Evolutionary conservation across 805 yeast genomes (phyloP).

Genomic region (Sugiyamaella boreocaroliniensis): DNA sequence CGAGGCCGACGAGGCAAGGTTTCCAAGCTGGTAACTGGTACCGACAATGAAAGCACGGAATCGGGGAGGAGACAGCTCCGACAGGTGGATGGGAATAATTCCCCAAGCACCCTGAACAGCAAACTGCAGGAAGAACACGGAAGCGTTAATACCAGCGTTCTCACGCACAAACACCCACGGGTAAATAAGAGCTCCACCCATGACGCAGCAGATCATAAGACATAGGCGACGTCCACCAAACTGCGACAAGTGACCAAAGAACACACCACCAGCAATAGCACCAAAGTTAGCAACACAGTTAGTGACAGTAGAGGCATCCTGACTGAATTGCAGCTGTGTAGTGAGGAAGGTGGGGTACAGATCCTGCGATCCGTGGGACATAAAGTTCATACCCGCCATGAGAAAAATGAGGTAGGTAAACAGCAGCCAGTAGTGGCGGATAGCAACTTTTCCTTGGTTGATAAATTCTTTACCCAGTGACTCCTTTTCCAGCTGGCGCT

Average conservation of each 20-base stretch:
- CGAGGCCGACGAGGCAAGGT: slow-evolving; percentile 63
- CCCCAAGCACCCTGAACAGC: slow-evolving; percentile 74
- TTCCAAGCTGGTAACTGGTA: slow-evolving; percentile 63
- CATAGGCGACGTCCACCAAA: slow-evolving; percentile 56
- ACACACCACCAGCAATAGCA: slow-evolving; percentile 58
- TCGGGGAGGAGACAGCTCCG: slow-evolving; percentile 60
- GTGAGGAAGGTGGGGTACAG: slow-evolving; percentile 58
- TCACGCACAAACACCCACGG: slow-evolving; percentile 49
- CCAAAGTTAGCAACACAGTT: slow-evolving; percentile 61
- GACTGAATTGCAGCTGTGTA: slow-evolving; percentile 43
- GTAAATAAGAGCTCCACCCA: slow-evolving; percentile 56
- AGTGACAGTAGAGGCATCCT: slow-evolving; percentile 49
- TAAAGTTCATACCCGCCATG: slow-evolving; percentile 65
- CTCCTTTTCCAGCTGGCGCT: slow-evolving; percentile 21
- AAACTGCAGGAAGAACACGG: slow-evolving; percentile 57
- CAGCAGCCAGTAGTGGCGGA: slow-evolving; percentile 53
- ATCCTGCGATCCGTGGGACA: slow-evolving; percentile 72
- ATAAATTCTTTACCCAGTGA: slow-evolving; percentile 17
- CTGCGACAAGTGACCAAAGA: slow-evolving; percentile 52
- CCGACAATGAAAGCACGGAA: slow-evolving; percentile 59
- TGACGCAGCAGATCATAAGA: slow-evolving; percentile 42
- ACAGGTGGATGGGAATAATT: slow-evolving; percentile 56
- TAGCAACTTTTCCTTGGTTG: slow-evolving; percentile 31
- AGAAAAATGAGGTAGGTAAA: slow-evolving; percentile 50
- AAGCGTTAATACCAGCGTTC: slow-evolving; percentile 47